Evolutionary conservation across 805 yeast genomes (phyloP), one percentile per base, ranked within the genome.

Genomic region (Wickerhamomyces silvicola): DNA sequence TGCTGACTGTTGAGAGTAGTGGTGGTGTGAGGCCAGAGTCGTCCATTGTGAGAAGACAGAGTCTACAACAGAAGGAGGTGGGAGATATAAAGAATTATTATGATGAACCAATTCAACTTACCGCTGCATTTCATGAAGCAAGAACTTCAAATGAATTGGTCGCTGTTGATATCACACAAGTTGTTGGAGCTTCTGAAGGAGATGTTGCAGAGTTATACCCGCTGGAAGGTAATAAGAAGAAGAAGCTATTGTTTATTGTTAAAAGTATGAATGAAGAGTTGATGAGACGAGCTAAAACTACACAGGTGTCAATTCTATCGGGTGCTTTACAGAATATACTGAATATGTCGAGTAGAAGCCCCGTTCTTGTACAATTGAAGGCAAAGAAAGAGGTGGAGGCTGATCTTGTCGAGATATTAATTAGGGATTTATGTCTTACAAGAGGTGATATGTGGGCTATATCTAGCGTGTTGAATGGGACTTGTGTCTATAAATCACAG

Each of bases 401-500:
- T 1, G 96, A 92, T 46, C 69, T 85, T 3, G 72, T 88, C 4
- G 97, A 92, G 48, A 59, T 92, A 5, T 77, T 77, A 50, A 71
- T 86, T 32, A 84, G 78, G 46, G 97, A 92, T 47, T 66, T 85
- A 14, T 75, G 81, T 42, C 59, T 92, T 11, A 75, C 95, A 4
- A 64, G 98, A 43, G 95, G 94, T 38, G 92, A 86, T 46, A 90
- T 88, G 87, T 92, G 97, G 95, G 66, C 72, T 17, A 60, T 90
- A 10, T 75, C 94, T 0, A 66, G 83, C 2, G 49, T 66, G 13
- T 42, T 90, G 33, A 67, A 69, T 1, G 75, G 75, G 8, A 59
- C 72, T 6, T 84, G 95, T 54, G 69, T 84, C 2, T 76, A 81
- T 48, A 63, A 66, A 8, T 71, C 76, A 6, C 88, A 87, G 52